These are phyloP conservation scores for Niveomyces coronatus DNA, from an alignment of 2,329 filamentous ascomycete genomes.

Conservation along the genomic window DNA sequence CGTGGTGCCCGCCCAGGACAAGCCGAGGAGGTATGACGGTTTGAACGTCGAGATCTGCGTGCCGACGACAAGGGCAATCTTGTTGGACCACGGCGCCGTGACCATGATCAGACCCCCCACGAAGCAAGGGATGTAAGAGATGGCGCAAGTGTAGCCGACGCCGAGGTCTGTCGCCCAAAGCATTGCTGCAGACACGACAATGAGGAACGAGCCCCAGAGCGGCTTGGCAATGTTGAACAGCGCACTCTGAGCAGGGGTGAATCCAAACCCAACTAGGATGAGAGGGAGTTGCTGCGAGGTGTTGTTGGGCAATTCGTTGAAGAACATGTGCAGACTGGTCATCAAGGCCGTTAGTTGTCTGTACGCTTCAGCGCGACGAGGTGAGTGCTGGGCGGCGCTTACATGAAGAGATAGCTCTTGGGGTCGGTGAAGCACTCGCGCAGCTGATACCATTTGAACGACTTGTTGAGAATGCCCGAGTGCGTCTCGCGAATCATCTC, in stretches of 20 bases:
- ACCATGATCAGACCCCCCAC: conserved; percentile 16
- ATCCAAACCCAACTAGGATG: conserved; percentile 16
- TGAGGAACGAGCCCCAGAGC: conserved; percentile 14
- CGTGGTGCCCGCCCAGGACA: conserved; percentile 18
- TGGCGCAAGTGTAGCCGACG: conserved; percentile 17
- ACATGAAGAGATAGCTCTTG: conserved; percentile 17
- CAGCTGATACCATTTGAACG: conserved; percentile 16
- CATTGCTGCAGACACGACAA: conserved; percentile 15
- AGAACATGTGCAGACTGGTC: conserved; percentile 17
- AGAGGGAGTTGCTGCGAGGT: conserved; percentile 17
- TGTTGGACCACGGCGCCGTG: conserved; percentile 17
- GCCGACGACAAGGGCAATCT: conserved; percentile 18
- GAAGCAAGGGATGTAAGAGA: conserved; percentile 17
- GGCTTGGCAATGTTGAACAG: conserved; percentile 18
- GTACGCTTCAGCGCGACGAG: not conserved
- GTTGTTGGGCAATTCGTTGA: conserved; percentile 18
- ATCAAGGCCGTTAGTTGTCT: not conserved
- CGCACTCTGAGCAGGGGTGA: conserved; percentile 16
- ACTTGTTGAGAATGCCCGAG: conserved; percentile 15
- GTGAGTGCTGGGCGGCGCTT: not conserved
- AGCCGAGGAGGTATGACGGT: conserved; percentile 18
- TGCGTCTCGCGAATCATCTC: conserved; percentile 14
- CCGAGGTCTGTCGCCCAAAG: conserved; percentile 14
- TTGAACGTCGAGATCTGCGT: conserved; percentile 21
- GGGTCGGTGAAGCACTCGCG: conserved; percentile 14